Conservation (phyloP, 1,139 yeast species). For the Groenewaldozyma auringiensis region DNA sequence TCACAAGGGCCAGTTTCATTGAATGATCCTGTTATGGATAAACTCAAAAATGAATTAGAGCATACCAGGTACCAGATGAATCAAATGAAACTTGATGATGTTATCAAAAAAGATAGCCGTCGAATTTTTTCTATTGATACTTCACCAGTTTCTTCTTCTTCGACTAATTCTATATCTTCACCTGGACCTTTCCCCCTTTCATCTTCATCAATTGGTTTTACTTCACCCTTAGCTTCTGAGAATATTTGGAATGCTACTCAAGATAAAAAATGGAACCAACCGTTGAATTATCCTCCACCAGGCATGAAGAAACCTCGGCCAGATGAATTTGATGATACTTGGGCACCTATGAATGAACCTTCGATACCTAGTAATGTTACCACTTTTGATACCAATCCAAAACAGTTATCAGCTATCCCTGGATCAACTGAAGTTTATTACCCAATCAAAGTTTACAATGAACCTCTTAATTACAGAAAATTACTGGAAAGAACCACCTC, state of each 20-base stretch:
- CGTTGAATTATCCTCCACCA: neutral
- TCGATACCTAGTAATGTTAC: neutral
- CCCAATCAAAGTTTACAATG: slow-evolving; percentile 22
- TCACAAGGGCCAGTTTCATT: neutral
- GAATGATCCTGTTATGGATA: neutral
- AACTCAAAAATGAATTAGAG: neutral
- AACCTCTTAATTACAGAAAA: slow-evolving; percentile 25
- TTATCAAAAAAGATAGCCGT: neutral
- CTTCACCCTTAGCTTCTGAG: neutral
- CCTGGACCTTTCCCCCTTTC: neutral
- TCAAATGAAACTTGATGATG: neutral
- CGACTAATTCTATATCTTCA: neutral
- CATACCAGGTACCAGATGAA: neutral
- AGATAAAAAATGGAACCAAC: neutral
- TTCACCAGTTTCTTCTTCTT: neutral
- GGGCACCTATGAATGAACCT: neutral
- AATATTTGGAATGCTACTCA: neutral
- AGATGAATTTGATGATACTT: neutral
- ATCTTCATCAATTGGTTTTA: neutral
- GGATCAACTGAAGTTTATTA: slow-evolving; percentile 3
- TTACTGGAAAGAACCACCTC: slow-evolving; percentile 24
- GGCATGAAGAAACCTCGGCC: neutral
- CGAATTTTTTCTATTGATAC: neutral
- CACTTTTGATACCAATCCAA: neutral
- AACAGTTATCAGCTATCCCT: neutral